A percentile compares a stretch with the other conserved stretches of the same genome.
Evolutionary conservation across 306 rosid species (phyloP).

Genomic region (Cicer arietinum): DNA sequence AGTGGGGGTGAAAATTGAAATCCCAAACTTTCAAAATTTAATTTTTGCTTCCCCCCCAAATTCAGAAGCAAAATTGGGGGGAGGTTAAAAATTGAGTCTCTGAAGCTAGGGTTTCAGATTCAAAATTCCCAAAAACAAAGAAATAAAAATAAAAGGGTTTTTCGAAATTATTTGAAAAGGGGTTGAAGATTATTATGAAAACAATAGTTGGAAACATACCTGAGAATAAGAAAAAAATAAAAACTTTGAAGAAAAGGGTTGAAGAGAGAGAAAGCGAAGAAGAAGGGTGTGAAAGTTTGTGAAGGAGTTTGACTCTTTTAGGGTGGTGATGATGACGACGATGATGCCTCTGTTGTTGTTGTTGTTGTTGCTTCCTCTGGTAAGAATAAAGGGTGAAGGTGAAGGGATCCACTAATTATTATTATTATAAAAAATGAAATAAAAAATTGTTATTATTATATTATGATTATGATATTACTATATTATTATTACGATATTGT

Average conservation of each 20-base stretch:
- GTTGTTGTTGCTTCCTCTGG: slow-evolving; percentile 46
- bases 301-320: slow-evolving; percentile 65
- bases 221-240: slow-evolving; percentile 40
- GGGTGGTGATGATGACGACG: slow-evolving; percentile 68
- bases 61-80: slow-evolving; percentile 41
- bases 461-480: too few species aligned
- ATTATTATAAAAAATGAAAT: not conserved
- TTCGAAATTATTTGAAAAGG: slow-evolving; percentile 22
- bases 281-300: slow-evolving; percentile 49
- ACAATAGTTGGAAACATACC: slow-evolving; percentile 42
- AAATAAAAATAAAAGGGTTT: slow-evolving; percentile 20
- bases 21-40: slow-evolving; percentile 32
- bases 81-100: slow-evolving; percentile 38
- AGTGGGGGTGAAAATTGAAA: slow-evolving; percentile 46
- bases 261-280: slow-evolving; percentile 37
- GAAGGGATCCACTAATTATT: slow-evolving; percentile 57
- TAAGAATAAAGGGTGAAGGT: slow-evolving; percentile 48
- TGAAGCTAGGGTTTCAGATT: slow-evolving; percentile 60
- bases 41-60: slow-evolving; percentile 14
- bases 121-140: slow-evolving; percentile 41
- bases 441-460: too few species aligned
- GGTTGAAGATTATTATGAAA: slow-evolving; percentile 14
- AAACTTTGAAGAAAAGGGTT: slow-evolving; percentile 36
- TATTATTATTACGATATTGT: too few species aligned
- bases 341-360: slow-evolving; percentile 54